These are phyloP conservation scores for Suhomyces sp. DNA, from an alignment of 805 yeast species.

Conservation along the genomic window DNA sequence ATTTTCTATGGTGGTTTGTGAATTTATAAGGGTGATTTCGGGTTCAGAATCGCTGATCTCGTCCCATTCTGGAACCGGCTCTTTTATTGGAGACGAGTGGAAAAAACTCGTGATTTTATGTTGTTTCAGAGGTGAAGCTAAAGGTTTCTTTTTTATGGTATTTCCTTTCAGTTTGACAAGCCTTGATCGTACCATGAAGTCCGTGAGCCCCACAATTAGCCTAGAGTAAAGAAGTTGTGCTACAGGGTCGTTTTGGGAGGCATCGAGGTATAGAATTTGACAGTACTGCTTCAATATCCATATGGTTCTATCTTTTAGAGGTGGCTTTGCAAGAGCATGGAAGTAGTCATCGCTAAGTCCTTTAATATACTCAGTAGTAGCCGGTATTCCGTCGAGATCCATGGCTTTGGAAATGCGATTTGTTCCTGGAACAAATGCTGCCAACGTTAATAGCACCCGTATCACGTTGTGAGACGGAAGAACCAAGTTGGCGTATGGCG, in stretches of 20 bases:
- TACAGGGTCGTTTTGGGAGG: not conserved
- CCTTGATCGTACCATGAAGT: constrained; percentile 9
- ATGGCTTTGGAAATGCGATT: constrained; percentile 23
- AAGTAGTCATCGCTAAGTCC: constrained; percentile 20
- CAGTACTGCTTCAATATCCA: constrained; percentile 13
- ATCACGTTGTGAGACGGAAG: constrained; percentile 27
- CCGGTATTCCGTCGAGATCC: constrained; percentile 17
- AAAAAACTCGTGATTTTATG: constrained; percentile 10
- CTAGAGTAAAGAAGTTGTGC: constrained; percentile 3
- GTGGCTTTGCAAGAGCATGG: constrained; percentile 13
- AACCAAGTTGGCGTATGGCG: constrained; percentile 4
- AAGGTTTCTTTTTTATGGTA: not conserved
- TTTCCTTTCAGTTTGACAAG: constrained; percentile 3
- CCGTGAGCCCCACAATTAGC: constrained; percentile 6
- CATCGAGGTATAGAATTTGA: not conserved
- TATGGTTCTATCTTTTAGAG: constrained; percentile 19
- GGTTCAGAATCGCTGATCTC: constrained; percentile 25
- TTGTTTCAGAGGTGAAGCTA: constrained; percentile 9
- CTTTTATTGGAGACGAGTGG: constrained; percentile 1
- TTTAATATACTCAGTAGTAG: constrained; percentile 19
- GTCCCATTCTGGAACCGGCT: constrained; percentile 9
- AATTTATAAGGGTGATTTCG: constrained; percentile 4
- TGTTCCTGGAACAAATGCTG: constrained; percentile 23
- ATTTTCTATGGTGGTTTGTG: constrained; percentile 14
- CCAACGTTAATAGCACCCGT: constrained; percentile 31